phyloP scores from a whole-genome alignment of 805 yeast species.

The Kregervanrija fluxuum region DNA sequence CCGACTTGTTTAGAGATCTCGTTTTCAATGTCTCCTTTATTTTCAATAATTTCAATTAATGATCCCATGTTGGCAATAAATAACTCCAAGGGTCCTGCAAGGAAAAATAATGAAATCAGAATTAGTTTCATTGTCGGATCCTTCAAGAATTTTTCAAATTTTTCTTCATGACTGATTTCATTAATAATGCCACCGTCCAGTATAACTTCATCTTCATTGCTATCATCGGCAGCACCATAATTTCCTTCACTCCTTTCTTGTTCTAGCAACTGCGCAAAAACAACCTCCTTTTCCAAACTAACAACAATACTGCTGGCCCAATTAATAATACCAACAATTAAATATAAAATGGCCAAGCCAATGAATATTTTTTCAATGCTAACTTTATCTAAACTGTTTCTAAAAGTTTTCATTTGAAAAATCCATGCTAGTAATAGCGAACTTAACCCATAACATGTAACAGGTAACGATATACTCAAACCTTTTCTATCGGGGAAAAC shows the following conservation, averaged over 20 bases:
- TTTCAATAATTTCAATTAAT: conserved; percentile 36
- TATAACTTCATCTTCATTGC: conserved; percentile 1
- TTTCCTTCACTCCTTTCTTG: conserved; percentile 11
- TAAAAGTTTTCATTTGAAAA: conserved; percentile 38
- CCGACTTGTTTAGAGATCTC: conserved; percentile 45
- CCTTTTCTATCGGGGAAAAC: conserved; percentile 74
- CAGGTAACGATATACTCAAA: conserved; percentile 81
- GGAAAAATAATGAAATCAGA: conserved; percentile 54
- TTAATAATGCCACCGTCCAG: conserved; percentile 5
- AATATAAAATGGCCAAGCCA: conserved; percentile 45
- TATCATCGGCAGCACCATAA: conserved; percentile 1
- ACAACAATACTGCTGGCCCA: conserved; percentile 62
- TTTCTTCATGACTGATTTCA: conserved; percentile 14
- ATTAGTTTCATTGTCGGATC: conserved; percentile 60
- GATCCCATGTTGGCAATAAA: conserved; percentile 77
- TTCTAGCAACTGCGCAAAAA: conserved; percentile 26
- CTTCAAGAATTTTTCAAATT: conserved; percentile 29
- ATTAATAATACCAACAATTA: conserved; percentile 49
- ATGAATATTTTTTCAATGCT: conserved; percentile 47
- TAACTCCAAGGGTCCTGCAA: conserved; percentile 81
- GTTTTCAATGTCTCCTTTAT: background rate
- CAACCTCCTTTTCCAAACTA: conserved; percentile 44
- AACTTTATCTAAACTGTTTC: conserved; percentile 22
- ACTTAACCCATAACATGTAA: conserved; percentile 79
- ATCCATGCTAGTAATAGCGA: conserved; percentile 65